Percentiles rank a stretch among this genome's conserved stretches.
Conservation (phyloP, 1,284 basidiomycete species). For the Pascua guehoae region DNA sequence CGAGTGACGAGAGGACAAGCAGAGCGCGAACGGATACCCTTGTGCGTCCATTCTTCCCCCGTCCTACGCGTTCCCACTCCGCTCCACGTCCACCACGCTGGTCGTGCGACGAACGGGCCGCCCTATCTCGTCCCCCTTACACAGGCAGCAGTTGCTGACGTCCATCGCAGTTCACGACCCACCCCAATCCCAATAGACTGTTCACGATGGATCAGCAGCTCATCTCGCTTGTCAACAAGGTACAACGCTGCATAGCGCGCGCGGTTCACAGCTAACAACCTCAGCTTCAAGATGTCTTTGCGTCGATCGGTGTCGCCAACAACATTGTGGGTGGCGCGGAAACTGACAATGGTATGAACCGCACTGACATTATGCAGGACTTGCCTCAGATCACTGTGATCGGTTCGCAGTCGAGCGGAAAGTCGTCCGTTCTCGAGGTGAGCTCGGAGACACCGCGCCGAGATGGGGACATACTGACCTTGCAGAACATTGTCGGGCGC, state of each 20-base stretch:
- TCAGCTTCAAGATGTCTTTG: slow-evolving; percentile 56
- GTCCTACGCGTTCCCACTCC: not conserved
- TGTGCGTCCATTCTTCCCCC: no score
- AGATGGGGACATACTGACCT: not conserved
- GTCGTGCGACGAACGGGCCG: not conserved
- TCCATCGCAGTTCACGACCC: slow-evolving; percentile 2
- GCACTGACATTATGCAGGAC: slow-evolving; percentile 41
- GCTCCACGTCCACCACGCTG: not conserved
- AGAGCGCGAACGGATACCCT: no score
- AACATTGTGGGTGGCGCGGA: slow-evolving; percentile 43
- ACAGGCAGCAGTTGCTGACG: not conserved
- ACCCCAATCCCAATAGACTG: slow-evolving; percentile 3
- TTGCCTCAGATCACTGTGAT: slow-evolving; percentile 58
- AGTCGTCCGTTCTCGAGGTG: slow-evolving; percentile 55
- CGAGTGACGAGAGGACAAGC: no score
- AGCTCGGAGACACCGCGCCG: slow-evolving; percentile 6
- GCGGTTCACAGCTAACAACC: slow-evolving; percentile 7
- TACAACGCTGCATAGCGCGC: slow-evolving; percentile 1
- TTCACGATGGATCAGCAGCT: slow-evolving; percentile 49
- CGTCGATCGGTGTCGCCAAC: slow-evolving; percentile 52
- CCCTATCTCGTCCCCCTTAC: not conserved
- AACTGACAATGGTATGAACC: not conserved
- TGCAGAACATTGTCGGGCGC: slow-evolving; percentile 88
- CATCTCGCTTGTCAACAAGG: slow-evolving; percentile 52
- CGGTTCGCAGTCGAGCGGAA: slow-evolving; percentile 55